A percentile compares a stretch with the other conserved stretches of the same genome.
phyloP scores from a whole-genome alignment of 139 green algal species.

The Tetradesmus lagerheimii region DNA sequence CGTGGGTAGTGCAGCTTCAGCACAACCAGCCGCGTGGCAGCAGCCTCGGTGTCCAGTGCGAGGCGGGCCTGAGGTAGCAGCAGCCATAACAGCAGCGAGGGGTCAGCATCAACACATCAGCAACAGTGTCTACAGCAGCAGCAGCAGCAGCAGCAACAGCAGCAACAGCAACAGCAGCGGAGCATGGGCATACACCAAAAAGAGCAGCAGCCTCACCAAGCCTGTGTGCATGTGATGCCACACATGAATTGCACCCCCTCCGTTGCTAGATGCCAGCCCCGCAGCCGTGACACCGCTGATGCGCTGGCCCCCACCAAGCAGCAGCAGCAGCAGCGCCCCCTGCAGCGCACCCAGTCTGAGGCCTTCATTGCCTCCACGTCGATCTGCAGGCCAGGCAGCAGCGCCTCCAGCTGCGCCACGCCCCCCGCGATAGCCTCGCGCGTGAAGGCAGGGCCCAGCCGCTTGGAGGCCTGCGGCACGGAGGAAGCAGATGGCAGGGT shows the following conservation, averaged over 20 bases:
- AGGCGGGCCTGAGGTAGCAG: neutral
- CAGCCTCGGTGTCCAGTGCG: neutral
- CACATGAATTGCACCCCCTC: too few relatives aligned
- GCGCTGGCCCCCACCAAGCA: neutral
- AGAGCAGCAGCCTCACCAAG: neutral
- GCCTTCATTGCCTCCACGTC: conserved; percentile 37
- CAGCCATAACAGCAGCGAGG: neutral
- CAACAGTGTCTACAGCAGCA: neutral
- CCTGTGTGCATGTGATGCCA: too few relatives aligned
- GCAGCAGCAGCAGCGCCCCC: neutral
- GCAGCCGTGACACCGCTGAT: too few relatives aligned
- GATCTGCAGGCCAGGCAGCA: conserved; percentile 41
- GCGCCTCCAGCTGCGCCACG: conserved; percentile 12
- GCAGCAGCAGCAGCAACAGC: neutral
- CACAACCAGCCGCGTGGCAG: conserved; percentile 17
- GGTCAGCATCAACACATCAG: neutral
- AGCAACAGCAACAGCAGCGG: neutral
- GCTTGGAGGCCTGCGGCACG: conserved; percentile 10
- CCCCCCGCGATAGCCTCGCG: neutral
- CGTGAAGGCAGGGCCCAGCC: neutral
- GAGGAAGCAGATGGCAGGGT: neutral
- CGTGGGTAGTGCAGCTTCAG: conserved; percentile 37
- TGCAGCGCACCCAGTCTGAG: conserved; percentile 33
- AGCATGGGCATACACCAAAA: neutral
- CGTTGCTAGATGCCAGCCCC: too few relatives aligned